Evolutionary conservation across 371 early-diverging fungal genomes (phyloP).

Genomic region (Amoeboradix gromovi): DNA sequence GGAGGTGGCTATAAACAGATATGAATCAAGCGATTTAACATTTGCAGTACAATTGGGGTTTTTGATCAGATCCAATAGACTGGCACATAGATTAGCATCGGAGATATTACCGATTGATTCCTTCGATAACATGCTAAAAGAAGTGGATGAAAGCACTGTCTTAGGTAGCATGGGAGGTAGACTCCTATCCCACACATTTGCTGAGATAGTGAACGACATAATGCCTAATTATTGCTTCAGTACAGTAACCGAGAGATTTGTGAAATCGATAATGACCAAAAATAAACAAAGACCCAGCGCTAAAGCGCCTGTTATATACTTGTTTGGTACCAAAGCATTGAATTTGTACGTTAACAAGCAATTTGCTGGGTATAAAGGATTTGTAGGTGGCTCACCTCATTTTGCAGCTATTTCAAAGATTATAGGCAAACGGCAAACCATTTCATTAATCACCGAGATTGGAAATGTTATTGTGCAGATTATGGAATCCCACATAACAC

Average conservation of each 20-base stretch:
- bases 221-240: constrained; percentile 13
- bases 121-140: constrained; percentile 15
- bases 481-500: constrained; percentile 9
- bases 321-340: constrained; percentile 12
- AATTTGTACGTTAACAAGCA: constrained; percentile 6
- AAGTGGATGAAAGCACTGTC: constrained; percentile 12
- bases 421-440: constrained; percentile 3
- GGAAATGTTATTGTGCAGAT: constrained; percentile 1
- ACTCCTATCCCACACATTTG: constrained; percentile 12
- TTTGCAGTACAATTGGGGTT: constrained; percentile 10
- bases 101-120: constrained; percentile 8
- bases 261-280: constrained; percentile 4
- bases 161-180: constrained; percentile 9
- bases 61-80: constrained; percentile 7
- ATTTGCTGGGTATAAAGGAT: constrained; percentile 8
- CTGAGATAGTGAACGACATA: constrained; percentile 12
- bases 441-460: background rate
- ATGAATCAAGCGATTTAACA: constrained; percentile 13
- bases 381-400: constrained; percentile 11
- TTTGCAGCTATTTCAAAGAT: constrained; percentile 8
- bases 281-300: constrained; percentile 5
- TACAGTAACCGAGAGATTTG: constrained; percentile 4
- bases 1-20: constrained; percentile 12
- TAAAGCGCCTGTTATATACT: constrained; percentile 11
- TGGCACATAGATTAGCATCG: constrained; percentile 9